A percentile compares a stretch with the other conserved stretches of the same genome.
phyloP scores from a whole-genome alignment of 495 filamentous ascomycete genomes.

The Neurospora sp. region DNA sequence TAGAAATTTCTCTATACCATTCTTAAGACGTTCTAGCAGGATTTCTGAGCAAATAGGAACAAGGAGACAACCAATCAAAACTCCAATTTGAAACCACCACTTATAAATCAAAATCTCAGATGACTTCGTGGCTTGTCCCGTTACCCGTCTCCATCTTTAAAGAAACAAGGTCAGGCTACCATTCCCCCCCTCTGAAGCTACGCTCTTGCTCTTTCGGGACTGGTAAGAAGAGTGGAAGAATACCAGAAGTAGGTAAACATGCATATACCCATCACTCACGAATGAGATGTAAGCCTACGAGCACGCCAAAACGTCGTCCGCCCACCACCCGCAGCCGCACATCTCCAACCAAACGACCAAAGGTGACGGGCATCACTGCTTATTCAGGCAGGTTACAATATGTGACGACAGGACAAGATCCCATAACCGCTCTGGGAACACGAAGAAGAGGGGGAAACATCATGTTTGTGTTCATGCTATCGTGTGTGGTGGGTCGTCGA shows the following conservation, averaged over 20 bases:
- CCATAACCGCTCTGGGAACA: not conserved
- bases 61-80: not conserved
- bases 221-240: not conserved
- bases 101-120: not conserved
- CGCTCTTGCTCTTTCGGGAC: not conserved
- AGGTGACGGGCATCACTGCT: not conserved
- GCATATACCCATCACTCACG: not conserved
- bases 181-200: not conserved
- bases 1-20: not conserved
- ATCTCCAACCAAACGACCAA: not conserved
- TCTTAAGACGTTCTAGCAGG: not conserved
- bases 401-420: not conserved
- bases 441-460: not conserved
- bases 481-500: not conserved
- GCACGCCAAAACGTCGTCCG: not conserved
- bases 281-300: not conserved
- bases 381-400: not conserved
- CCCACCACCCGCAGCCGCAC: not conserved
- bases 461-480: not conserved
- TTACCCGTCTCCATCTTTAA: not conserved
- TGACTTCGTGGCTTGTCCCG: not conserved
- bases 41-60: not conserved
- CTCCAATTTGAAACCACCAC: not conserved
- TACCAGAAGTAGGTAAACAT: not conserved
- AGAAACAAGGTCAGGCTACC: not conserved